A percentile compares a stretch with the other conserved stretches of the same genome.
Evolutionary conservation across 306 rosid species (phyloP).

Genomic region (Arachis hypogaea): DNA sequence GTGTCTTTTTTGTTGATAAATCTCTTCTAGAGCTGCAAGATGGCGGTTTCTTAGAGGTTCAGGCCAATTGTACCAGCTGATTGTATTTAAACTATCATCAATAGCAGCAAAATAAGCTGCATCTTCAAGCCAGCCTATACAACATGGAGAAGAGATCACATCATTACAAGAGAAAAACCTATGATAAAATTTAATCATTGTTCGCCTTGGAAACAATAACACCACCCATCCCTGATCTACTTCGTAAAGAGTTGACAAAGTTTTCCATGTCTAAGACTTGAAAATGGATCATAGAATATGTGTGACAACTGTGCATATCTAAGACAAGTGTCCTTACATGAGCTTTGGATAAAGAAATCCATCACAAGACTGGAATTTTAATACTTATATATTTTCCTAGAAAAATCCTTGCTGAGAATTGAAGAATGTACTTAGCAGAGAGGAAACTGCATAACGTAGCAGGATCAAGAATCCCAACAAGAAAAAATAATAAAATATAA

Average conservation of each 20-base stretch:
- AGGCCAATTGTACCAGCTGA: constrained; percentile 95
- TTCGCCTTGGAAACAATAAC: constrained; percentile 24
- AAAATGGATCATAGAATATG: not conserved
- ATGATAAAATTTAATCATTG: constrained; percentile 14
- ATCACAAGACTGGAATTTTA: not conserved
- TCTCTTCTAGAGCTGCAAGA: constrained; percentile 79
- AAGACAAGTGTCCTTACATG: constrained; percentile 6
- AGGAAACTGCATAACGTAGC: constrained; percentile 16
- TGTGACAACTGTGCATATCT: not conserved
- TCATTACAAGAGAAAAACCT: constrained; percentile 34
- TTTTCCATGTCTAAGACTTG: no score
- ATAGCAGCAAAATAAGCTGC: constrained; percentile 98
- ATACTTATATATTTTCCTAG: not conserved
- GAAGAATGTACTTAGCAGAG: not conserved
- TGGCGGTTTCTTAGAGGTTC: constrained; percentile 85
- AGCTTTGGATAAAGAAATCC: constrained; percentile 15
- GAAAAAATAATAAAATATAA: not conserved
- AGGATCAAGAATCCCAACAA: constrained; percentile 15
- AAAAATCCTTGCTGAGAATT: not conserved
- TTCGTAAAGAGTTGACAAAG: no score
- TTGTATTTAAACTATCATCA: constrained; percentile 63
- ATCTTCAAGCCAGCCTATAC: constrained; percentile 94
- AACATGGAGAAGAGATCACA: constrained; percentile 40
- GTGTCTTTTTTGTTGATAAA: constrained; percentile 64
- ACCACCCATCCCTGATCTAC: no score